These are phyloP conservation scores for Passiflora organensis DNA, from an alignment of 345 rosid genomes.

Conservation along the genomic window DNA sequence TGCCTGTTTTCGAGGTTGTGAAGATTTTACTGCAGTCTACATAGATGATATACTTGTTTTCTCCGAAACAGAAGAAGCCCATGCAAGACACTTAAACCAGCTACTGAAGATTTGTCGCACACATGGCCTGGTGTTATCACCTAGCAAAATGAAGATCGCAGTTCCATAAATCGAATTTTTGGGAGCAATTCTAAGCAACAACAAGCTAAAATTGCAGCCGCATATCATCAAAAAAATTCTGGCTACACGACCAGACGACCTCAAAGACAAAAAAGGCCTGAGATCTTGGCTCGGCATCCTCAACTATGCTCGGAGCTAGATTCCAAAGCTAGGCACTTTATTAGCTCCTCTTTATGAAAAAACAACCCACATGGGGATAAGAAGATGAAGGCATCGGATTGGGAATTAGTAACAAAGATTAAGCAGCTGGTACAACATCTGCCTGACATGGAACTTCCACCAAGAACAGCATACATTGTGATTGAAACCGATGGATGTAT, in stretches of 20 bases:
- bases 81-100: too few relatives aligned
- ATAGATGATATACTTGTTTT: background rate
- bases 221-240: background rate
- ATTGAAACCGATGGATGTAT: background rate
- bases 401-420: background rate
- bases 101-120: too few relatives aligned
- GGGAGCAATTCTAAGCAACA: background rate
- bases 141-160: background rate
- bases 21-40: background rate
- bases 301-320: background rate
- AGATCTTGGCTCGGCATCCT: background rate
- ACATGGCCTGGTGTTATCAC: background rate
- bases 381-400: background rate
- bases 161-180: background rate
- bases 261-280: background rate
- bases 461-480: background rate
- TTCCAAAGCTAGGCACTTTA: background rate
- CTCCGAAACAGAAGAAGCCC: background rate
- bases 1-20: background rate
- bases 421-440: background rate
- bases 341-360: background rate
- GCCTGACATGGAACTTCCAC: background rate
- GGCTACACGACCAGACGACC: fast-evolving
- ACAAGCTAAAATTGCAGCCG: background rate
- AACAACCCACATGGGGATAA: background rate